These are phyloP conservation scores for Hamamelis virginiana DNA, from an alignment of 164 flowering plant species.

Conservation along the genomic window DNA sequence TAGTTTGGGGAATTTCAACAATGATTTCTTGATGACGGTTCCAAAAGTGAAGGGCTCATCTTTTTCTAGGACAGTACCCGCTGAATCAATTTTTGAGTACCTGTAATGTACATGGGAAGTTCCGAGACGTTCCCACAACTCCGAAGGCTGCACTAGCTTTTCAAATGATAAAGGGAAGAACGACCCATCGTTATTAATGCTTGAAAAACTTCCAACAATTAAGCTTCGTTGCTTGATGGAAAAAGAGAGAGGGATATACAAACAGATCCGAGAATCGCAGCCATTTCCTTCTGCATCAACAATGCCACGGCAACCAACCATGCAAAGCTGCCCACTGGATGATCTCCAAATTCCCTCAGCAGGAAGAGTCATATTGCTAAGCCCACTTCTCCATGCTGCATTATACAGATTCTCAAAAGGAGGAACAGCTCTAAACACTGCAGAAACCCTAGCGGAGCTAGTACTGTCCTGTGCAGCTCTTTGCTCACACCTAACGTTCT, in stretches of 20 bases:
- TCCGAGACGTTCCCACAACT: slow-evolving; percentile 47
- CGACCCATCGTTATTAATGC: slow-evolving; percentile 31
- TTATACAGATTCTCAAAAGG: slow-evolving; percentile 41
- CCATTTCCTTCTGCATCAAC: slow-evolving; percentile 26
- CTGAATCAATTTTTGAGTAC: slow-evolving; percentile 56
- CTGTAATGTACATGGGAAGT: slow-evolving; percentile 42
- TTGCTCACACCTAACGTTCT: slow-evolving; percentile 59
- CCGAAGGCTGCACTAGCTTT: slow-evolving; percentile 44
- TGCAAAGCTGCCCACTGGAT: slow-evolving; percentile 86
- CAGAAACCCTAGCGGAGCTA: slow-evolving; percentile 46
- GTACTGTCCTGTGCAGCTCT: slow-evolving; percentile 19
- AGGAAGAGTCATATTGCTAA: slow-evolving; percentile 61
- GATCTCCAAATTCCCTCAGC: slow-evolving; percentile 87
- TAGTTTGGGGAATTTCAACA: slow-evolving; percentile 60
- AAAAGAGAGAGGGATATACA: slow-evolving; percentile 64
- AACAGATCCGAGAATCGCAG: slow-evolving; percentile 65
- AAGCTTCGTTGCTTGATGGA: slow-evolving; percentile 73
- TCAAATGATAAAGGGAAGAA: slow-evolving; percentile 70
- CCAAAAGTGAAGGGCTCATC: slow-evolving; percentile 58
- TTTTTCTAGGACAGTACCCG: slow-evolving; percentile 60
- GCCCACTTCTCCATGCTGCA: slow-evolving; percentile 53
- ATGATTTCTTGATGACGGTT: slow-evolving; percentile 59
- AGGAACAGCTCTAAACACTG: slow-evolving; percentile 62
- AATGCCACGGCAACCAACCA: slow-evolving; percentile 75
- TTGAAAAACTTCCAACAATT: slow-evolving; percentile 59